These are phyloP conservation scores for Alnus glutinosa DNA, from an alignment of 306 rosid genomes.

Conservation along the genomic window DNA sequence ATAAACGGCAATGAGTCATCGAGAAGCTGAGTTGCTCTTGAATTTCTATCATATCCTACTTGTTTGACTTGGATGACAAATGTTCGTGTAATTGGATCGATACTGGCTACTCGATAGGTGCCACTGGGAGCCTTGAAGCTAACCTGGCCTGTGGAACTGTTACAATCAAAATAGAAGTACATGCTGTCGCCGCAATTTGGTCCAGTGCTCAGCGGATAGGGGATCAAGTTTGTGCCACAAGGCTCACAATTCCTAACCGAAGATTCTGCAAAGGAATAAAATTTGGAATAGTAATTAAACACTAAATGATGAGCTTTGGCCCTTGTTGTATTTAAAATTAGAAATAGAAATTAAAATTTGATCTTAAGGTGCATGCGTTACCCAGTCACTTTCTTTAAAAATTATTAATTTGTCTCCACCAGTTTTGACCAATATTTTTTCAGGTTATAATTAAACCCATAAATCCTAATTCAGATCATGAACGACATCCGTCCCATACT, in stretches of 20 bases:
- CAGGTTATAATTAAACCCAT: too few relatives aligned
- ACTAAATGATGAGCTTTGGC: too few relatives aligned
- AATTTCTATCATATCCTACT: not conserved
- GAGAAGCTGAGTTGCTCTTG: not conserved
- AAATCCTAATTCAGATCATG: too few relatives aligned
- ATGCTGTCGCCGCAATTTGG: conserved; percentile 42
- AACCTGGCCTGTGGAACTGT: conserved; percentile 1
- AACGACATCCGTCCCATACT: too few relatives aligned
- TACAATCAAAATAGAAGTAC: conserved; percentile 37
- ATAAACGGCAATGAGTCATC: too few relatives aligned
- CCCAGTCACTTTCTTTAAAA: too few relatives aligned
- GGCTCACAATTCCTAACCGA: conserved; percentile 32
- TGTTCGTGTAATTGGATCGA: not conserved
- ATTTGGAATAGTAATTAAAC: not conserved
- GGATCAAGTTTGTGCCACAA: conserved; percentile 47
- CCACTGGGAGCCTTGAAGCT: conserved; percentile 21
- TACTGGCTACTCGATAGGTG: conserved; percentile 6
- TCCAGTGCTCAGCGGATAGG: conserved; percentile 54
- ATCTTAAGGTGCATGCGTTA: too few relatives aligned
- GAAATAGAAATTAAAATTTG: too few relatives aligned
- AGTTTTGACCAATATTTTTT: too few relatives aligned
- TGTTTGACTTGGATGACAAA: conserved; percentile 5
- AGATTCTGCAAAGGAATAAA: conserved; percentile 32
- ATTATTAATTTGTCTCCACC: too few relatives aligned
- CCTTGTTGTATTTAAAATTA: too few relatives aligned